Evolutionary conservation across 2,329 filamentous ascomycete species (phyloP).

Genomic region (Colletotrichum scovillei): DNA sequence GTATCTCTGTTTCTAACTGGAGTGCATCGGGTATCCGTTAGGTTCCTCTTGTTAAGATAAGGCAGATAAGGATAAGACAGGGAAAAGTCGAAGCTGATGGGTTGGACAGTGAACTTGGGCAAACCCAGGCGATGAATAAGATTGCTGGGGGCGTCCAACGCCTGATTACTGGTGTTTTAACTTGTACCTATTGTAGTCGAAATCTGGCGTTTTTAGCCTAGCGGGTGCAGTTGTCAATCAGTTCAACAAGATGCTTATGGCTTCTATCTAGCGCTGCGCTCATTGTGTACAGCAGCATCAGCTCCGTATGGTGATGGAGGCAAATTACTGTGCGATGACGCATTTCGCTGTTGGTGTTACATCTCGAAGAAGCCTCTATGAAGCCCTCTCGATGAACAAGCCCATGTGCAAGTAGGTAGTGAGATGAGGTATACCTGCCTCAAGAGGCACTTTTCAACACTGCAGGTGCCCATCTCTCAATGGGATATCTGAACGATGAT

Average conservation of each 20-base stretch:
- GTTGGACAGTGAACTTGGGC: neutral
- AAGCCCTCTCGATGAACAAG: neutral
- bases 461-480: neutral
- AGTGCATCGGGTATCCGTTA: neutral
- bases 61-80: neutral
- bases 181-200: neutral
- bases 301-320: neutral
- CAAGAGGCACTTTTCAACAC: neutral
- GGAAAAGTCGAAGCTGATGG: neutral
- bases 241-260: conserved; percentile 1
- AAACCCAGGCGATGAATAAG: neutral
- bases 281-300: conserved; percentile 7
- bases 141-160: neutral
- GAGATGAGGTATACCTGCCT: too few species aligned
- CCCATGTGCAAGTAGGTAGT: neutral
- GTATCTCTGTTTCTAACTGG: neutral
- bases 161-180: conserved; percentile 9
- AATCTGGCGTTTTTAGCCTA: conserved; percentile 1
- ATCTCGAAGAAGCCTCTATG: neutral
- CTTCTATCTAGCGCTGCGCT: conserved; percentile 2
- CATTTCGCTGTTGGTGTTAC: neutral
- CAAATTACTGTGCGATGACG: neutral
- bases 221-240: neutral
- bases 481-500: neutral
- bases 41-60: neutral